Base-by-base conservation (phyloP, 495 filamentous ascomycete species). In the Apiosordaria backusii region DNA sequence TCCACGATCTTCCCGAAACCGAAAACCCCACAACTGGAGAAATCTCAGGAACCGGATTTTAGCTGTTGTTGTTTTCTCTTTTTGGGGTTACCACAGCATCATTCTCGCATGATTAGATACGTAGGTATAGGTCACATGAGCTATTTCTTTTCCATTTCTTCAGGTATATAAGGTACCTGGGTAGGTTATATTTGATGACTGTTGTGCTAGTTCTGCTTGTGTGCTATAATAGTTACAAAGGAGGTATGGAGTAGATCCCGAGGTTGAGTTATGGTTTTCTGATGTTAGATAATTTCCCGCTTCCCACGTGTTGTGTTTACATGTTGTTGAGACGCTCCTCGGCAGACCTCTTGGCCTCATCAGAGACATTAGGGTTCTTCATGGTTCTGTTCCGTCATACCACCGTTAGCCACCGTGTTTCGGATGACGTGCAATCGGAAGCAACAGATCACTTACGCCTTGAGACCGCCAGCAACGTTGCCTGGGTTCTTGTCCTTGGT, bases 281-380 rank as follows among this genome's bases (percentile, higher is more conserved):
- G 9, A 13, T 45, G 10, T 45, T 15, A 45, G 35, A 45, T 4
- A 50, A 22, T 57, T 10, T 57, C 16, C 19, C 19, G 19, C 53
- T 15, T 57, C 10, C 52, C 16, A 10, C 13, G 35, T 45, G 13
- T 45, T 7, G 9, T 0, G 35, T 29, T 63, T 70, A 70, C 74
- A 76, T 75, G 55, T 80, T 65, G 50, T 78, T 62, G 50, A 83
- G 74, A 13, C 81, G 73, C 61, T 81, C 75, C 66, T 75, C 61
- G 19, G 78, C 80, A 26, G 77, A 74, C 60, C 77, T 40, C 69
- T 83, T 83, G 61, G 80, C 77, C 55, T 76, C 71, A 4, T 76
- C 74, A 0, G 80, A 82, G 4, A 78, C 72, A 4, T 76, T 76
- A 16, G 80, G 78, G 62, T 82, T 82, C 26, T 78, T 77, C 18